A percentile compares a stretch with the other conserved stretches of the same genome.
These are phyloP conservation scores for Lasiosphaeria hispida DNA, from an alignment of 495 filamentous ascomycete species.

Conservation along the genomic window DNA sequence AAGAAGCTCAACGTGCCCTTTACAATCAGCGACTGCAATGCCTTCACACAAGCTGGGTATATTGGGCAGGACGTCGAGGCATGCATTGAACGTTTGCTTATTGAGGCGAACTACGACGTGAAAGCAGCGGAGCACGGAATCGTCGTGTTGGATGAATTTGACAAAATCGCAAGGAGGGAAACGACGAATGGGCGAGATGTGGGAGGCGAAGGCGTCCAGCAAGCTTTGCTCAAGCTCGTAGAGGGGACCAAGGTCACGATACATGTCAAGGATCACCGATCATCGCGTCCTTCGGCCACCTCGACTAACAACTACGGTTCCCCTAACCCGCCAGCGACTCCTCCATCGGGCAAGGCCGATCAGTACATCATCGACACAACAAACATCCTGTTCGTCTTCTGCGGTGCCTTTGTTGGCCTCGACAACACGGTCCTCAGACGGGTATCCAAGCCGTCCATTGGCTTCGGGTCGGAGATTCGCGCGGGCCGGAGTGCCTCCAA, in stretches of 20 bases:
- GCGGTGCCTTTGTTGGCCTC: constrained; percentile 90
- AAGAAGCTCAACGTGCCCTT: constrained; percentile 84
- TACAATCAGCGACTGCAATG: constrained; percentile 95
- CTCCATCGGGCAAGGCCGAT: constrained; percentile 65
- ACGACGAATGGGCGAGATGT: constrained; percentile 68
- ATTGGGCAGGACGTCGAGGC: constrained; percentile 95
- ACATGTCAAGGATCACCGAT: constrained; percentile 77
- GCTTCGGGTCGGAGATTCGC: constrained; percentile 85
- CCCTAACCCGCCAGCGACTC: constrained; percentile 32
- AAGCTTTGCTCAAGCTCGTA: constrained; percentile 91
- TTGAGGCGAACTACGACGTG: constrained; percentile 87
- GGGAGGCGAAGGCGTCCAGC: constrained; percentile 90
- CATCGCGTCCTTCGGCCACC: constrained; percentile 47
- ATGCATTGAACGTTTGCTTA: constrained; percentile 83
- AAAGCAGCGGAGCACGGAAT: constrained; percentile 86
- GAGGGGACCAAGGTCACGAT: constrained; percentile 92
- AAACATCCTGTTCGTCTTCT: constrained; percentile 95
- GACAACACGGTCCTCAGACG: constrained; percentile 85
- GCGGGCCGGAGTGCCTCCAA: constrained; percentile 27
- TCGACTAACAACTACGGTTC: constrained; percentile 39
- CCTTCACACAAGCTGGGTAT: constrained; percentile 95
- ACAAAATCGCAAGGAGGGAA: constrained; percentile 76
- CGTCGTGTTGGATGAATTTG: constrained; percentile 92
- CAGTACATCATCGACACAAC: constrained; percentile 88
- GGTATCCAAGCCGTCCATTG: constrained; percentile 83